Percentiles rank a stretch among this genome's conserved stretches.
Conservation (phyloP, 1,139 yeast species). For the Sugiyamaella xylanicola region DNA sequence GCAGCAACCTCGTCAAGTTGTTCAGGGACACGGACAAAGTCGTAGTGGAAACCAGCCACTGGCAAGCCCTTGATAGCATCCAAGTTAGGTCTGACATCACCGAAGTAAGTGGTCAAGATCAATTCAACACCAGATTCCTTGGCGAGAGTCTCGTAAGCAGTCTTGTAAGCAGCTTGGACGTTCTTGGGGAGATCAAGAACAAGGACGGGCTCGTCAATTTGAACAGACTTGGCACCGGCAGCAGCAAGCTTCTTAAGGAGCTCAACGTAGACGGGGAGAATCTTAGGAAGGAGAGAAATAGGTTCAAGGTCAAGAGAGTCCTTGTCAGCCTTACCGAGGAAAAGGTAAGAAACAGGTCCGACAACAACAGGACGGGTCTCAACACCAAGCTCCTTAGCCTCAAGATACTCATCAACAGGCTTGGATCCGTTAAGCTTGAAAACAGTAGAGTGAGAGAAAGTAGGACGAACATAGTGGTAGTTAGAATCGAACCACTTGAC, state of each 20-base stretch:
- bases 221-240: constrained; percentile 95
- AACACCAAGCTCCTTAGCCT: constrained; percentile 94
- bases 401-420: constrained; percentile 96
- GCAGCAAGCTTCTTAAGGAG: constrained; percentile 81
- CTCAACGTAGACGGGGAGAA: constrained; percentile 90
- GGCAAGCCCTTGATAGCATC: constrained; percentile 85
- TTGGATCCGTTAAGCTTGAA: constrained; percentile 95
- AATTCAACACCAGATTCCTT: constrained; percentile 65
- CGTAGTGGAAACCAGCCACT: constrained; percentile 95
- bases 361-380: constrained; percentile 96
- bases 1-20: constrained; percentile 84
- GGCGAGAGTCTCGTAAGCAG: constrained; percentile 75
- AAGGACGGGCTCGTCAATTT: constrained; percentile 95
- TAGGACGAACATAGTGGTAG: constrained; percentile 99
- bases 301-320: constrained; percentile 96
- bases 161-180: constrained; percentile 82
- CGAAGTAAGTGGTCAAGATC: constrained; percentile 89
- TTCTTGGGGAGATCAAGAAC: constrained; percentile 89
- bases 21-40: constrained; percentile 94
- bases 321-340: constrained; percentile 97
- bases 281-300: constrained; percentile 80
- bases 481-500: constrained; percentile 99
- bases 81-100: constrained; percentile 97
- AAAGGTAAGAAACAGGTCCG: constrained; percentile 95
- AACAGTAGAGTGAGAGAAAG: constrained; percentile 91